Conservation (phyloP, 345 rosid genomes). For the Hevea brasiliensis region DNA sequence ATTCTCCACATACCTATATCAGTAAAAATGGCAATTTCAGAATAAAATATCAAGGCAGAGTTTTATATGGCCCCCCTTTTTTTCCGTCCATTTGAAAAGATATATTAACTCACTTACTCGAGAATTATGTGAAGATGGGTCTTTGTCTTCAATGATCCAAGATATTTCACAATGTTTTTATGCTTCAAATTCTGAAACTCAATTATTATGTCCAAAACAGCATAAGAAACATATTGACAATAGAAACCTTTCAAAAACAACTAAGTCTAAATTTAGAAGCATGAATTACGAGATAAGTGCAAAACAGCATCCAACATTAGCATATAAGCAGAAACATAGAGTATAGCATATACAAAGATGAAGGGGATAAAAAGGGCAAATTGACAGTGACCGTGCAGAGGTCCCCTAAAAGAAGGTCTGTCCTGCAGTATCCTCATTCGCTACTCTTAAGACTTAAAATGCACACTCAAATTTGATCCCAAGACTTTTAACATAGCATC, state of each 20-base stretch:
- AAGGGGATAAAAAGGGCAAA: not conserved
- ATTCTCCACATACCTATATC: constrained; percentile 88
- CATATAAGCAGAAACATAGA: not conserved
- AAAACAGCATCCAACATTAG: not conserved
- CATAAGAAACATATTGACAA: constrained; percentile 17
- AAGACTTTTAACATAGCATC: not conserved
- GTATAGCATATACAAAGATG: not conserved
- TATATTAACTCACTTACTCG: constrained; percentile 65
- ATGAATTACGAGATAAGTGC: not conserved
- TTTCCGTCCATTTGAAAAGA: constrained; percentile 8
- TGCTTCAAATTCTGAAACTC: constrained; percentile 85
- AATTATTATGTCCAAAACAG: constrained; percentile 15
- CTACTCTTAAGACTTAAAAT: not conserved
- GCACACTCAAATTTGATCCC: not conserved
- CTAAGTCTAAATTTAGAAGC: not conserved
- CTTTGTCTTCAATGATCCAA: constrained; percentile 91
- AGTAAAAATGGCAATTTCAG: constrained; percentile 21
- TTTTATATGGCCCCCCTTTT: not conserved
- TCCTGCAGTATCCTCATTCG: not conserved
- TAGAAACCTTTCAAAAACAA: constrained; percentile 3
- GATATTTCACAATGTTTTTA: constrained; percentile 96
- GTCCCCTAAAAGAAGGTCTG: not conserved
- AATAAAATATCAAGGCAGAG: constrained; percentile 14
- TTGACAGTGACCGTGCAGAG: not conserved
- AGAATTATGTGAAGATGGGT: constrained; percentile 94